These are phyloP conservation scores for Thermomyces lanuginosus DNA, from an alignment of 2,329 filamentous ascomycete genomes.

Conservation along the genomic window DNA sequence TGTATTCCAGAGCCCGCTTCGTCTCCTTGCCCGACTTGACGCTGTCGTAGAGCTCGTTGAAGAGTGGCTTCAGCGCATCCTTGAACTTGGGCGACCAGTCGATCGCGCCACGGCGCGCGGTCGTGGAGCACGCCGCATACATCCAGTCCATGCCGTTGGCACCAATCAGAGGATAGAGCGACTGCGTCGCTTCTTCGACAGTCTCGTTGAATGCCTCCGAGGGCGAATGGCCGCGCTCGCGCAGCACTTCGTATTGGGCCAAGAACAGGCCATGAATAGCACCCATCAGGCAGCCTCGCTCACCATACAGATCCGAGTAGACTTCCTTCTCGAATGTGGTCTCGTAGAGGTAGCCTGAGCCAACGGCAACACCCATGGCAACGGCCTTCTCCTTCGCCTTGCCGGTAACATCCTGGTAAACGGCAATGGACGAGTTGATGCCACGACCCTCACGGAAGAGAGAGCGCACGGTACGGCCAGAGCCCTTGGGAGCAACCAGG, in stretches of 20 bases:
- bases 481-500: slow-evolving; percentile 97
- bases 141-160: slow-evolving; percentile 99
- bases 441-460: slow-evolving; percentile 98
- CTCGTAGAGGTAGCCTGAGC: slow-evolving; percentile 98
- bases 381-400: slow-evolving; percentile 97
- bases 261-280: slow-evolving; percentile 99
- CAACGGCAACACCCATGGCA: slow-evolving; percentile 90
- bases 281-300: slow-evolving; percentile 99
- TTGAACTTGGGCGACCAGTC: slow-evolving; percentile 98
- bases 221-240: slow-evolving; percentile 92
- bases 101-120: slow-evolving; percentile 92
- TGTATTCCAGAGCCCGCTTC: slow-evolving; percentile 91
- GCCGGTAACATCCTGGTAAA: slow-evolving; percentile 96
- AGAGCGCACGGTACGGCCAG: slow-evolving; percentile 92
- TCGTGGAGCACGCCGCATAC: slow-evolving; percentile 99
- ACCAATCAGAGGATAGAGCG: slow-evolving; percentile 92
- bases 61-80: slow-evolving; percentile 94
- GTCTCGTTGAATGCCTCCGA: slow-evolving; percentile 99
- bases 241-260: slow-evolving; percentile 98
- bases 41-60: slow-evolving; percentile 90
- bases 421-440: slow-evolving; percentile 98
- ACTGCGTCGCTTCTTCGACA: slow-evolving; percentile 98
- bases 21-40: slow-evolving; percentile 89
- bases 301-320: slow-evolving; percentile 98
- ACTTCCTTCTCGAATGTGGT: slow-evolving; percentile 99